phyloP scores from a whole-genome alignment of 2,329 filamentous ascomycete genomes.

The Pseudocercospora macadamiae region DNA sequence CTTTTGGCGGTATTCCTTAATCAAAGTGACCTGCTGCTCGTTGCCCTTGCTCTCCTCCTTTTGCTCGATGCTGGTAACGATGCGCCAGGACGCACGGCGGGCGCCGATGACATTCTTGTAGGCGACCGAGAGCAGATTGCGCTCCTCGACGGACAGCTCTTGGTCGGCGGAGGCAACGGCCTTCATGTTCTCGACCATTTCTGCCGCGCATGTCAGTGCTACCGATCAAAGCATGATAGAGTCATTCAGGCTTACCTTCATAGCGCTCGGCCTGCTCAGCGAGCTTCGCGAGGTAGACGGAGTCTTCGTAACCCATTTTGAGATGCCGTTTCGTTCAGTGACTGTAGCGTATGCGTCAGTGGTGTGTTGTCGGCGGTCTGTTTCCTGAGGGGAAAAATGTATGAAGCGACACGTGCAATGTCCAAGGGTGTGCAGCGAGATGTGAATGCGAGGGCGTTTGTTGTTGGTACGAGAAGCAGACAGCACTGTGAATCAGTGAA shows the following conservation, averaged over 20 bases:
- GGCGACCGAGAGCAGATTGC: constrained; percentile 94
- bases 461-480: not conserved
- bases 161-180: constrained; percentile 81
- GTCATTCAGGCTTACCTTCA: constrained; percentile 68
- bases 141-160: constrained; percentile 79
- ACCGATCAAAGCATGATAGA: constrained; percentile 33
- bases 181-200: constrained; percentile 99
- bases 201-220: constrained; percentile 56
- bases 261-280: constrained; percentile 99
- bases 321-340: constrained; percentile 13
- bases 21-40: constrained; percentile 82
- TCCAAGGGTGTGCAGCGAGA: constrained; percentile 7
- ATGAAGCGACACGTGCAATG: constrained; percentile 6
- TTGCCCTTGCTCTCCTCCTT: constrained; percentile 99
- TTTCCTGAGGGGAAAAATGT: constrained; percentile 5
- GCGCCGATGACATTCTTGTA: constrained; percentile 99
- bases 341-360: constrained; percentile 14
- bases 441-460: constrained; percentile 1
- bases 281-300: constrained; percentile 99
- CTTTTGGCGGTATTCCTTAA: constrained; percentile 99
- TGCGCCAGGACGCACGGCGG: constrained; percentile 96
- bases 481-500: not conserved
- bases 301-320: constrained; percentile 97
- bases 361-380: constrained; percentile 1
- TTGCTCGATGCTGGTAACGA: constrained; percentile 97